Evolutionary conservation across 2,329 filamentous ascomycete species (phyloP).

Genomic region (Calonectria naviculata): DNA sequence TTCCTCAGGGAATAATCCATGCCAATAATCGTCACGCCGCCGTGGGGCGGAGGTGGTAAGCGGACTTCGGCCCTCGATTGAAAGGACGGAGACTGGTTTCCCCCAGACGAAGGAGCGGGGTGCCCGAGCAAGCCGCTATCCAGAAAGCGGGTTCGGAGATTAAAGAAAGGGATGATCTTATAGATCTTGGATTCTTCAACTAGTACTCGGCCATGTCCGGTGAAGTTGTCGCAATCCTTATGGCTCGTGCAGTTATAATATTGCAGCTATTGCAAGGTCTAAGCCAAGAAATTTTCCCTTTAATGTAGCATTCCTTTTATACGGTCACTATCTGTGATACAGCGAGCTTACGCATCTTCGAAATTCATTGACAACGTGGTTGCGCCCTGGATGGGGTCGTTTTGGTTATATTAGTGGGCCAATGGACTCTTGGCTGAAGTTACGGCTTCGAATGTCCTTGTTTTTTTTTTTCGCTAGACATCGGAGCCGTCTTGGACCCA

Average conservation of each 20-base stretch:
- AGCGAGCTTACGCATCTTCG: not conserved
- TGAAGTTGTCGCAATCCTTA: not conserved
- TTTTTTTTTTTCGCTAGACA: not conserved
- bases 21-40: not conserved
- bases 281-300: not conserved
- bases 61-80: not conserved
- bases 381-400: not conserved
- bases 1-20: not conserved
- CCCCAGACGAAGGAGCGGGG: not conserved
- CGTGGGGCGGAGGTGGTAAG: not conserved
- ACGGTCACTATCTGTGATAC: not conserved
- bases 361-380: not conserved
- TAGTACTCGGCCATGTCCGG: not conserved
- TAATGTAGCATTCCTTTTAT: not conserved
- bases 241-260: not conserved
- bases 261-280: not conserved
- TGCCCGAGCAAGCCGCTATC: not conserved
- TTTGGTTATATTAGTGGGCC: not conserved
- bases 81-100: not conserved
- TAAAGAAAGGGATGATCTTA: not conserved
- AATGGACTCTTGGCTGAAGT: not conserved
- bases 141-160: not conserved
- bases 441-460: not conserved
- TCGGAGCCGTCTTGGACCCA: not conserved
- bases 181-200: not conserved